Conservation (phyloP, 1,284 basidiomycete genomes). For the Porogramme epimiltina region DNA sequence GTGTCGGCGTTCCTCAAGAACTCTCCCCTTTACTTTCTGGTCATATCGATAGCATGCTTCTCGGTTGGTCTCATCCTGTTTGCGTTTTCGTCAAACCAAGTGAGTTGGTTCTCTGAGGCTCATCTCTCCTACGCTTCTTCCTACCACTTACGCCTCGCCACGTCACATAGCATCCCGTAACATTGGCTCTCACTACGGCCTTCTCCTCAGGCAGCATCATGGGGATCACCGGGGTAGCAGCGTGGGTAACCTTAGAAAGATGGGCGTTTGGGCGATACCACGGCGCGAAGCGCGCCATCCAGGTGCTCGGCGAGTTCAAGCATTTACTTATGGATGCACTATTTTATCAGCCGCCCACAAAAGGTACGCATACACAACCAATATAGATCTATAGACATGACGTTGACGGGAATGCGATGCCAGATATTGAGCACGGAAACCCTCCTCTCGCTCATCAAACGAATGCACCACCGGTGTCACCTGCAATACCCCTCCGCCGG, state of each 20-base stretch:
- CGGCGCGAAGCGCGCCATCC: constrained; percentile 75
- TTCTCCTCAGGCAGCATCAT: constrained; percentile 75
- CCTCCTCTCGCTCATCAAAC: constrained; percentile 17
- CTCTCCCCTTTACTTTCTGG: constrained; percentile 73
- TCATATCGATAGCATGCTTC: constrained; percentile 72
- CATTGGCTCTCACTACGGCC: constrained; percentile 69
- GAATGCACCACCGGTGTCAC: constrained; percentile 17
- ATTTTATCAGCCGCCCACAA: constrained; percentile 38
- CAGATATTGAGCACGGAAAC: too few species aligned
- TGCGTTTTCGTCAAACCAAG: constrained; percentile 63
- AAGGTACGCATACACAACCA: too few species aligned
- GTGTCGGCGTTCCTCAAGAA: constrained; percentile 79
- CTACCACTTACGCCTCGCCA: neutral
- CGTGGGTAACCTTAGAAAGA: constrained; percentile 78
- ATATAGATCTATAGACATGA: too few species aligned
- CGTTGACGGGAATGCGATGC: too few species aligned
- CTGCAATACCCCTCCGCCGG: too few species aligned
- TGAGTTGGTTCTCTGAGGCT: constrained; percentile 33
- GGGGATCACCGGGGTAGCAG: constrained; percentile 71
- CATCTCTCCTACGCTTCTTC: neutral
- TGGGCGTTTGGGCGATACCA: constrained; percentile 70
- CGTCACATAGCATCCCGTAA: constrained; percentile 51
- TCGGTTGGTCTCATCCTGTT: constrained; percentile 69
- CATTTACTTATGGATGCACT: constrained; percentile 14
- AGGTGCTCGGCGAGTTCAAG: constrained; percentile 49